Evolutionary conservation across 2,329 filamentous ascomycete species (phyloP), one percentile per base, ranked within the genome.

Genomic region (Aspergillus sclerotialis): DNA sequence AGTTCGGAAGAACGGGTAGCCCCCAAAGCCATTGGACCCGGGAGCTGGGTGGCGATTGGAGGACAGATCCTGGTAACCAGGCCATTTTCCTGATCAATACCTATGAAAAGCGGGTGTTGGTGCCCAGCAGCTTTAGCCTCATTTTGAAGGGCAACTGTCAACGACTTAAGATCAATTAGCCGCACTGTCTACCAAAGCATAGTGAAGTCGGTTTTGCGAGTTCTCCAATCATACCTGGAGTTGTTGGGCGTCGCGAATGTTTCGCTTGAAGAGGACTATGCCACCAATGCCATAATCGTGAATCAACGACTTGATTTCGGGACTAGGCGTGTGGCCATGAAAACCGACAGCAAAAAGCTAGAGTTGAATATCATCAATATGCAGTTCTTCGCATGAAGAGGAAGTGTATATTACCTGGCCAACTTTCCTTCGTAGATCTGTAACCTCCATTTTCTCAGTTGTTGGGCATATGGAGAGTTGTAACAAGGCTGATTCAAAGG

Each of bases 301-400:
- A 31, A 68, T 68, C 30, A 68, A 43, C 6, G 52, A 60, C 40
- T 63, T 65, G 42, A 69, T 63, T 36, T 67, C 58, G 9, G 58
- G 46, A 35, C 55, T 65, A 5, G 58, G 53, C 5, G 51, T 52
- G 27, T 57, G 48, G 27, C 61, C 63, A 38, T 67, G 47, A 26
- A 68, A 68, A 14, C 64, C 64, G 39, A 67, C 61, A 25, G 64
- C 60, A 36, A 69, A 67, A 28, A 67, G 57, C 64, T 69, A 35
- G 25, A 5, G 14, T 32, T 33, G 16, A 12, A 7, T 35, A 26
- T 16, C 28, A 28, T 16, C 12, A 30, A 10, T 13, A 7, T 5
- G 13, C 6, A 14, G 3, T 11, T 27, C 4, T 7, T n/a, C 18
- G 21, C 5, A 7, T 23, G 16, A 12, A n/a, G 7, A 2, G n/a